Evolutionary conservation across 1,284 basidiomycete genomes (phyloP).

Genomic region (Pascua guehoae): DNA sequence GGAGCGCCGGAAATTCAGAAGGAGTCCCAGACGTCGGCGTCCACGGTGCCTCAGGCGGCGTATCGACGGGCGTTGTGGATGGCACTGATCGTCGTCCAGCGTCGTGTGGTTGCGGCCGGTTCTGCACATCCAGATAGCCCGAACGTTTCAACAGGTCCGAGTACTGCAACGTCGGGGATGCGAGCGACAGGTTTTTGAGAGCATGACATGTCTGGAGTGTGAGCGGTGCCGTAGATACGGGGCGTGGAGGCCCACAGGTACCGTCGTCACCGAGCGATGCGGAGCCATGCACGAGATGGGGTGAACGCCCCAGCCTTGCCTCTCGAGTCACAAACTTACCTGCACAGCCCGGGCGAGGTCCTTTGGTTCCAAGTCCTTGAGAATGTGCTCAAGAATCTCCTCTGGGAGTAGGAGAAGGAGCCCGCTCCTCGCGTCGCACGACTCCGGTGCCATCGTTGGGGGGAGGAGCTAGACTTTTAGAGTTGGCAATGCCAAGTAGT

Average conservation of each 20-base stretch:
- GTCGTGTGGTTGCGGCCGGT: background rate
- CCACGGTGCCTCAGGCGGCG: too few relatives aligned
- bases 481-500: too few relatives aligned
- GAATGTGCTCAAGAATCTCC: constrained; percentile 8
- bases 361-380: background rate
- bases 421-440: too few relatives aligned
- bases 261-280: too few relatives aligned
- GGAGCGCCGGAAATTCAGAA: too few relatives aligned
- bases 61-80: background rate
- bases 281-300: background rate
- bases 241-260: too few relatives aligned
- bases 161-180: constrained; percentile 3
- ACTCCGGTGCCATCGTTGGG: too few relatives aligned
- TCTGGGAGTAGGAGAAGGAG: constrained; percentile 1
- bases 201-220: constrained; percentile 7
- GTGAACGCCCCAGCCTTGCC: background rate
- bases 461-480: too few relatives aligned
- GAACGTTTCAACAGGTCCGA: background rate
- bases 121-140: constrained; percentile 8
- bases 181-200: background rate
- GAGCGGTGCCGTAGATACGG: background rate
- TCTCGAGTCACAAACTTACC: background rate
- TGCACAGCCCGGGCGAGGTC: background rate
- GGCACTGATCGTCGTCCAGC: background rate
- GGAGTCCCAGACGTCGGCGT: too few relatives aligned